Percentiles rank a stretch among this genome's conserved stretches.
Evolutionary conservation across 306 rosid species (phyloP).

Genomic region (Malus asiatica): DNA sequence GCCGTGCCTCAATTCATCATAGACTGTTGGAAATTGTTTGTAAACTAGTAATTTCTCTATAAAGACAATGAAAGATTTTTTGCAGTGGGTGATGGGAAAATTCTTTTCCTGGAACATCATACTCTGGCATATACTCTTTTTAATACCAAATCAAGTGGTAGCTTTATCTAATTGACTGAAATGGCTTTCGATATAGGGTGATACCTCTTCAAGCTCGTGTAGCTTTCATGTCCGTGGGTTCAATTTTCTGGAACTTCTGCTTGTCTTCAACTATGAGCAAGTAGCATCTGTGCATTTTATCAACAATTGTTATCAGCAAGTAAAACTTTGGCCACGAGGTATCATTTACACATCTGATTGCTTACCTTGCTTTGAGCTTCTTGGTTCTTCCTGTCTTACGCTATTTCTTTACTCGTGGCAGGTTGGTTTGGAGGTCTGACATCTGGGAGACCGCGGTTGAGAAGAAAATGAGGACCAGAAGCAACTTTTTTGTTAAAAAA

Average conservation of each 20-base stretch:
- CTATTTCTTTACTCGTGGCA: slow-evolving; percentile 7
- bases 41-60: background rate
- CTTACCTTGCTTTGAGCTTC: slow-evolving; percentile 8
- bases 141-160: background rate
- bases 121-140: background rate
- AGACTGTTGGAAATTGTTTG: background rate
- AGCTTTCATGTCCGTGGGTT: slow-evolving; percentile 82
- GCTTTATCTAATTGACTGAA: background rate
- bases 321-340: slow-evolving; percentile 28
- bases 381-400: background rate
- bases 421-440: slow-evolving; percentile 13
- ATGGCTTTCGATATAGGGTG: slow-evolving; percentile 47
- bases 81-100: background rate
- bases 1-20: too few species aligned
- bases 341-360: background rate
- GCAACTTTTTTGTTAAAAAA: background rate
- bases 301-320: slow-evolving; percentile 1
- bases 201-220: slow-evolving; percentile 96
- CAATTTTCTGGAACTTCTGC: slow-evolving; percentile 87
- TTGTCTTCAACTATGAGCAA: slow-evolving; percentile 85
- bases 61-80: background rate
- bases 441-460: background rate
- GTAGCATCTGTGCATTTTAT: slow-evolving; percentile 25
- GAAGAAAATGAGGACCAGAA: background rate
- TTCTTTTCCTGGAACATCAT: background rate